Evolutionary conservation across 371 early-diverging fungal genomes (phyloP).

Genomic region (Actinomortierella ambigua): DNA sequence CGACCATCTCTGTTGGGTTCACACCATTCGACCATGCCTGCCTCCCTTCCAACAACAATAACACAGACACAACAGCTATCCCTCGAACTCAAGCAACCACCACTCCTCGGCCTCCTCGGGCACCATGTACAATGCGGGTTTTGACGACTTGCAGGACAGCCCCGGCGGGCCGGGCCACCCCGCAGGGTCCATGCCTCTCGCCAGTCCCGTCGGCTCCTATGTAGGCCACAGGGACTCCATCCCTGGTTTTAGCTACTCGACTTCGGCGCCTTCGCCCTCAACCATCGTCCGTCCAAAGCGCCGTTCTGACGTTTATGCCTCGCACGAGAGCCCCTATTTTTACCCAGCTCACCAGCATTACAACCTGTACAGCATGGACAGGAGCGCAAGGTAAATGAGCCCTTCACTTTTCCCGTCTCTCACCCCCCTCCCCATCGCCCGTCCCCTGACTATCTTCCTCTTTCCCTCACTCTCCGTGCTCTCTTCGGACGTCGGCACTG

Average conservation of each 20-base stretch:
- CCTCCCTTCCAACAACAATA: too few relatives aligned
- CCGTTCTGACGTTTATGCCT: conserved; percentile 35
- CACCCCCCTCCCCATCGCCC: background rate
- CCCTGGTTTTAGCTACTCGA: conserved; percentile 12
- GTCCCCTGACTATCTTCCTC: background rate
- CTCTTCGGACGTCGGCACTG: too few relatives aligned
- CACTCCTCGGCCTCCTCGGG: background rate
- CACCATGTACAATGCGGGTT: conserved; percentile 21
- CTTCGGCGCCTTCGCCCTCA: conserved; percentile 26
- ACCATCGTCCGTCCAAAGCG: conserved; percentile 18
- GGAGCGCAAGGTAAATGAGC: conserved; percentile 56
- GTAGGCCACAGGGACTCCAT: conserved; percentile 1
- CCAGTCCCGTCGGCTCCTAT: too few relatives aligned
- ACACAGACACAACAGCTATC: background rate
- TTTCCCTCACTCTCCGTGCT: background rate
- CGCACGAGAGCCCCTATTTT: conserved; percentile 61
- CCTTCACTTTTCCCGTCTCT: background rate
- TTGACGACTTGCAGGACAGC: conserved; percentile 22
- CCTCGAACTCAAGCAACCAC: background rate
- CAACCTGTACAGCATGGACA: conserved; percentile 66
- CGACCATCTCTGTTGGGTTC: too few relatives aligned
- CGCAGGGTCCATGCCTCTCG: conserved; percentile 9
- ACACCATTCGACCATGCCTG: too few relatives aligned
- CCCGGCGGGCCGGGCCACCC: conserved; percentile 16
- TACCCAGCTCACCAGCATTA: conserved; percentile 66